These are phyloP conservation scores for Hibiscus syriacus DNA, from an alignment of 345 rosid species.

Conservation along the genomic window DNA sequence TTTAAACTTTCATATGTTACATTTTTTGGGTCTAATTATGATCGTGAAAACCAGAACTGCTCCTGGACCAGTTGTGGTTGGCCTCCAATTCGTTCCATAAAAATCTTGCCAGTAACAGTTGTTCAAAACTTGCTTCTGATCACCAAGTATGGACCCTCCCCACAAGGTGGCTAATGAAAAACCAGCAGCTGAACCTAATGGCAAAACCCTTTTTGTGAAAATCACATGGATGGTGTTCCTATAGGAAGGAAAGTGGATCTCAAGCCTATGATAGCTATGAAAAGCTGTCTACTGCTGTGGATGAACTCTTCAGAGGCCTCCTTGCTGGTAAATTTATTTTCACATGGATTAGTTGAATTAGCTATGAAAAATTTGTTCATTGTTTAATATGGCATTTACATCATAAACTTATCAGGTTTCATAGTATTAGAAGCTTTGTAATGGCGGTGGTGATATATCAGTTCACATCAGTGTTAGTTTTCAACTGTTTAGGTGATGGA, in stretches of 20 bases:
- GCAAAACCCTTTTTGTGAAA: conserved; percentile 70
- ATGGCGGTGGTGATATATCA: neutral
- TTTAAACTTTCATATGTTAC: neutral
- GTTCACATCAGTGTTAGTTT: neutral
- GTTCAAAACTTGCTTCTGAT: conserved; percentile 47
- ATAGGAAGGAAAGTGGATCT: conserved; percentile 98
- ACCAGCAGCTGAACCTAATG: conserved; percentile 22
- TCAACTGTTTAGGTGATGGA: conserved; percentile 9
- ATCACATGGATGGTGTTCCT: conserved; percentile 95
- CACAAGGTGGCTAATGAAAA: conserved; percentile 32
- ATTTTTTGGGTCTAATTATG: conserved; percentile 3
- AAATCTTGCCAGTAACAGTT: conserved; percentile 65
- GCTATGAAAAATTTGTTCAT: too few species aligned
- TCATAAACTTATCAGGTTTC: too few species aligned
- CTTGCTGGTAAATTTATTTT: conserved; percentile 57
- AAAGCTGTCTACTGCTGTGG: conserved; percentile 72
- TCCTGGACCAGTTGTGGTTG: conserved; percentile 94
- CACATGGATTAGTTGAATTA: too few species aligned
- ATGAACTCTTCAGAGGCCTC: conserved; percentile 86
- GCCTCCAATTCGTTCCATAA: conserved; percentile 91
- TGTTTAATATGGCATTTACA: neutral
- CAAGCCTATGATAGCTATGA: conserved; percentile 71
- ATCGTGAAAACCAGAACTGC: conserved; percentile 51
- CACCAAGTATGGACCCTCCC: conserved; percentile 33
- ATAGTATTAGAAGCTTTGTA: too few species aligned